These are phyloP conservation scores for Paecilomyces sp. DNA, from an alignment of 2,329 filamentous ascomycete species.

Conservation along the genomic window DNA sequence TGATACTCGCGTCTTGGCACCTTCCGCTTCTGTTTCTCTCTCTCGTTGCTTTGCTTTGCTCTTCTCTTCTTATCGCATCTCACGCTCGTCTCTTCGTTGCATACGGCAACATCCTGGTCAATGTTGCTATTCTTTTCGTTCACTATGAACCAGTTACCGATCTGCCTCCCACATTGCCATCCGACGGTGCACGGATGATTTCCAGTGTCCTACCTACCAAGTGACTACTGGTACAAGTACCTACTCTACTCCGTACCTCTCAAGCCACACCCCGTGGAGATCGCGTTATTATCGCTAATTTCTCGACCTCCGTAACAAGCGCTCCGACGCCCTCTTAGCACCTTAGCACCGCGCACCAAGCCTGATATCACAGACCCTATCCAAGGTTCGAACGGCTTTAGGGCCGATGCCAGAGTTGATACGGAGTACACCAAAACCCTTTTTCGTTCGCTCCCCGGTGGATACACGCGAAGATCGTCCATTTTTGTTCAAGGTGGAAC, in stretches of 20 bases:
- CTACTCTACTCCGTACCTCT: too few relatives aligned
- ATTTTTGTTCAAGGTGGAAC: neutral
- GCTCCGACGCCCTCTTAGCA: too few relatives aligned
- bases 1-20: neutral
- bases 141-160: too few relatives aligned
- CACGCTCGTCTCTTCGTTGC: neutral
- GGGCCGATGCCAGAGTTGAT: neutral
- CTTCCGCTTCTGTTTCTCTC: neutral
- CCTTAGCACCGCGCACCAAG: neutral
- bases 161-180: neutral
- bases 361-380: neutral
- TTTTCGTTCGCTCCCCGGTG: neutral
- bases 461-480: neutral
- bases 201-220: neutral
- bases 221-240: too few relatives aligned
- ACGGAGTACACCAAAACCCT: neutral
- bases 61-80: neutral
- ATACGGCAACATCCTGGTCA: too few relatives aligned
- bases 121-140: neutral
- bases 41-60: neutral
- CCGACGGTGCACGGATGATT: neutral
- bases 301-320: too few relatives aligned
- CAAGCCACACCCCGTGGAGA: neutral
- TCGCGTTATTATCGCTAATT: neutral
- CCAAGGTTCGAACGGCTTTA: neutral